Conservation (phyloP, 169 alveolate genomes). For the Cryptosporidium canis region DNA sequence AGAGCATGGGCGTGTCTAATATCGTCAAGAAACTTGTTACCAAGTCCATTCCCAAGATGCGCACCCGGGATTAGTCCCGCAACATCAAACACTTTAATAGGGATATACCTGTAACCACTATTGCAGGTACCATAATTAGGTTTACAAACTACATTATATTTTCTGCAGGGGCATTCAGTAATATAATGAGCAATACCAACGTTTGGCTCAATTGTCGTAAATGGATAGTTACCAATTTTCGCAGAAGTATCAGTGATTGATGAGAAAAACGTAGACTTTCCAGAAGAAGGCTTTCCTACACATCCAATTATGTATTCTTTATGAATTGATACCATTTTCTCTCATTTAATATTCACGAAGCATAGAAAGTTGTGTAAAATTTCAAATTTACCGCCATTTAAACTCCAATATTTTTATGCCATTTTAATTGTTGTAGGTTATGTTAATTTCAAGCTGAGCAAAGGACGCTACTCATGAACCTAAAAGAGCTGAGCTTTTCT, state of each 20-base stretch:
- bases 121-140: slow-evolving; percentile 78
- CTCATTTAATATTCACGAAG: too few species aligned
- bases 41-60: slow-evolving; percentile 77
- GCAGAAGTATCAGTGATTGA: slow-evolving; percentile 79
- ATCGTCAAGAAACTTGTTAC: slow-evolving; percentile 78
- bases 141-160: slow-evolving; percentile 68
- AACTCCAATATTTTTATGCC: too few species aligned
- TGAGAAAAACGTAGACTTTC: slow-evolving; percentile 78
- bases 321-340: neutral
- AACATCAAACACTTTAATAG: slow-evolving; percentile 77
- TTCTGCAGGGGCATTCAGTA: slow-evolving; percentile 78
- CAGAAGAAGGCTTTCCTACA: slow-evolving; percentile 82
- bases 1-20: slow-evolving; percentile 78
- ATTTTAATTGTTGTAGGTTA: too few species aligned
- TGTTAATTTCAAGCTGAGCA: too few species aligned
- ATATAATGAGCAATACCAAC: slow-evolving; percentile 75
- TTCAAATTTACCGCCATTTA: too few species aligned
- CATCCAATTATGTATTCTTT: slow-evolving; percentile 80
- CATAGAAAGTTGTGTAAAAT: too few species aligned
- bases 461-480: neutral
- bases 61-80: slow-evolving; percentile 82
- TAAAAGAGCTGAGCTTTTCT: neutral
- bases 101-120: slow-evolving; percentile 74
- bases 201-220: slow-evolving; percentile 80
- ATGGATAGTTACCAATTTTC: slow-evolving; percentile 79